phyloP scores from a whole-genome alignment of 2,329 filamentous ascomycete species.

The Penicillium nordicum region DNA sequence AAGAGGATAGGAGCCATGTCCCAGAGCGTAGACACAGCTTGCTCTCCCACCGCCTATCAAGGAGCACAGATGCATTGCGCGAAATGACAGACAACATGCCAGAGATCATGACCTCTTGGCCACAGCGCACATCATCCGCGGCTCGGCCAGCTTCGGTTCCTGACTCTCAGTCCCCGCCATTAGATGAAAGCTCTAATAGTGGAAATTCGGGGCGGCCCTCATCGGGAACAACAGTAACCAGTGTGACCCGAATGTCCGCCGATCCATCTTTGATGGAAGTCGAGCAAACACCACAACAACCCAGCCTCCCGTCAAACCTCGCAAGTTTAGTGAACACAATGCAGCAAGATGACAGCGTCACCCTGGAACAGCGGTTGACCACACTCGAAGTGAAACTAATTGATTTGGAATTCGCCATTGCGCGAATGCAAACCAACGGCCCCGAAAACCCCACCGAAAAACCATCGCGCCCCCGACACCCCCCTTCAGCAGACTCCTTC shows the following conservation, averaged over 20 bases:
- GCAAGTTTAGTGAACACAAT: slow-evolving; percentile 40
- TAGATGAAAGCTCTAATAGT: slow-evolving; percentile 29
- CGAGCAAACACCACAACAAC: slow-evolving; percentile 18
- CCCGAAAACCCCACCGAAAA: slow-evolving; percentile 18
- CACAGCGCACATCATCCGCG: slow-evolving; percentile 42
- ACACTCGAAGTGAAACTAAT: slow-evolving; percentile 51
- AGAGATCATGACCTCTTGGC: slow-evolving; percentile 43
- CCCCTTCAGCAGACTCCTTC: slow-evolving; percentile 13
- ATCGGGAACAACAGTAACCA: slow-evolving; percentile 30
- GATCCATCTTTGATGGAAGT: slow-evolving; percentile 21
- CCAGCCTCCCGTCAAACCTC: slow-evolving; percentile 34
- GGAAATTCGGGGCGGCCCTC: slow-evolving; percentile 27
- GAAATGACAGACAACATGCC: slow-evolving; percentile 34
- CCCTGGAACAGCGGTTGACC: slow-evolving; percentile 46
- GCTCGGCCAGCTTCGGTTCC: slow-evolving; percentile 40
- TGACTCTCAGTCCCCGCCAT: slow-evolving; percentile 28
- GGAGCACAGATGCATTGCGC: slow-evolving; percentile 43
- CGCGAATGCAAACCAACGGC: slow-evolving; percentile 43
- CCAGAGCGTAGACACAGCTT: slow-evolving; percentile 21
- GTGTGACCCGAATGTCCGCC: slow-evolving; percentile 20
- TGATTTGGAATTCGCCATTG: slow-evolving; percentile 50
- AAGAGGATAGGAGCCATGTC: slow-evolving; percentile 16
- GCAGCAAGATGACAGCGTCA: slow-evolving; percentile 40
- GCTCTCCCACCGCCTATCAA: slow-evolving; percentile 41
- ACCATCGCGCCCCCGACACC: slow-evolving; percentile 14